Evolutionary conservation across 2,329 filamentous ascomycete species (phyloP).

Genomic region (Elsinoe arachidis): DNA sequence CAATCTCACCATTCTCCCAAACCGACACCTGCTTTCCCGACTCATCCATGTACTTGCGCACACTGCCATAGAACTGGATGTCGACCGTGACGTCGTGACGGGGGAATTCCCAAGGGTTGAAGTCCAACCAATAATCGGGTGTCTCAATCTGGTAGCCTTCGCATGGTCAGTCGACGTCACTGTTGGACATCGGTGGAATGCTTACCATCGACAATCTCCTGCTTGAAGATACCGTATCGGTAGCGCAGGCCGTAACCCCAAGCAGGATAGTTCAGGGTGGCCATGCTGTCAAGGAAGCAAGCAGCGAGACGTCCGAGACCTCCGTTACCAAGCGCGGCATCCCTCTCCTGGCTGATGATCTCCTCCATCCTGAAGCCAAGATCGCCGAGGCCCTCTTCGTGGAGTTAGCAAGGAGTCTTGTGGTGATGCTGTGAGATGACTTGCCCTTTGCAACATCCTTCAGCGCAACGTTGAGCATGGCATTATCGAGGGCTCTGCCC

Average conservation of each 20-base stretch:
- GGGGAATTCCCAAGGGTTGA: slow-evolving; percentile 98
- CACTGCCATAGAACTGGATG: slow-evolving; percentile 90
- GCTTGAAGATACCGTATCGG: slow-evolving; percentile 93
- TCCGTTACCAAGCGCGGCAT: slow-evolving; percentile 92
- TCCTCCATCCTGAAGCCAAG: slow-evolving; percentile 97
- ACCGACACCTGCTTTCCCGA: slow-evolving; percentile 60
- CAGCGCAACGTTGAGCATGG: slow-evolving; percentile 89
- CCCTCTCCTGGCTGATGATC: slow-evolving; percentile 87
- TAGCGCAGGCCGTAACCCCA: slow-evolving; percentile 97
- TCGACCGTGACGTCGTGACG: slow-evolving; percentile 92
- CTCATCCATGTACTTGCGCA: slow-evolving; percentile 64
- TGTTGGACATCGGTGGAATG: too few species aligned
- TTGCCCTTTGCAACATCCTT: slow-evolving; percentile 76
- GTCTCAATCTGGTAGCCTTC: slow-evolving; percentile 80
- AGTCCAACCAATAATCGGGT: slow-evolving; percentile 98
- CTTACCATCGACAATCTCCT: slow-evolving; percentile 85
- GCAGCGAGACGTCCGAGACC: slow-evolving; percentile 90
- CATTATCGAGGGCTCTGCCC: slow-evolving; percentile 94
- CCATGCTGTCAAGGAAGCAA: slow-evolving; percentile 93
- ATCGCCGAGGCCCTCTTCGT: slow-evolving; percentile 67
- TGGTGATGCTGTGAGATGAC: too few species aligned
- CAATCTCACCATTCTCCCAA: slow-evolving; percentile 91
- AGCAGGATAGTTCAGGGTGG: slow-evolving; percentile 86
- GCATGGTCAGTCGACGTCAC: too few species aligned
- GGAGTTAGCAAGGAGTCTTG: slow-evolving; percentile 18